These are phyloP conservation scores for Sporothrix variecibatus DNA, from an alignment of 2,329 filamentous ascomycete species.

Conservation along the genomic window DNA sequence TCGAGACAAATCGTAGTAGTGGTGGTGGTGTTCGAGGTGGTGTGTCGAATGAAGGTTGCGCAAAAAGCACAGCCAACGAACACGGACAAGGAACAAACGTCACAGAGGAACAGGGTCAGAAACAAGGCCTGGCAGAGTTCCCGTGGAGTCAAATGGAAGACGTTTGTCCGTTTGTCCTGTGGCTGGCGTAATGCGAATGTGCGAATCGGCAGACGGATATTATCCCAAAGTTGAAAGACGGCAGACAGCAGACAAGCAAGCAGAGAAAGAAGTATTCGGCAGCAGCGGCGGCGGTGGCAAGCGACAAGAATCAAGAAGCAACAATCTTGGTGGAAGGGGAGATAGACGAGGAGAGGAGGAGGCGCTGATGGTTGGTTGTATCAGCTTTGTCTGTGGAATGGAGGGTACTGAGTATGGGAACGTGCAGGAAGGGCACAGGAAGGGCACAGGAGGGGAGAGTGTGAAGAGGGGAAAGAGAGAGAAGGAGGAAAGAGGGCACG, in stretches of 20 bases:
- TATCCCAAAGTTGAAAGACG: not conserved
- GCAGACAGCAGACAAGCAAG: not conserved
- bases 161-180: not conserved
- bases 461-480: not conserved
- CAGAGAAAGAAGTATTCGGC: conserved; percentile 1
- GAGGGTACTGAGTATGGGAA: conserved; percentile 1
- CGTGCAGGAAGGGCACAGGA: not conserved
- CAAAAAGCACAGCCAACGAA: conserved; percentile 3
- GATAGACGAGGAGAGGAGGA: not conserved
- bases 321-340: not conserved
- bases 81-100: conserved; percentile 1
- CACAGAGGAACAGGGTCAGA: conserved; percentile 1
- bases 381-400: conserved; percentile 10
- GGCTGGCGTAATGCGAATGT: not conserved
- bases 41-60: not conserved
- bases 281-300: conserved; percentile 9
- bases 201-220: conserved; percentile 11
- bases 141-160: not conserved
- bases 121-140: conserved; percentile 7
- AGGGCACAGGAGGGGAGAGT: not conserved
- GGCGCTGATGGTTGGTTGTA: conserved; percentile 12
- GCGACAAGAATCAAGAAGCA: conserved; percentile 16
- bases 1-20: not conserved
- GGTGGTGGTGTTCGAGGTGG: not conserved
- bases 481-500: not conserved